Percentiles rank a stretch among this genome's conserved stretches.
Conservation (phyloP, 306 rosid species). For the Albizia julibrissin region DNA sequence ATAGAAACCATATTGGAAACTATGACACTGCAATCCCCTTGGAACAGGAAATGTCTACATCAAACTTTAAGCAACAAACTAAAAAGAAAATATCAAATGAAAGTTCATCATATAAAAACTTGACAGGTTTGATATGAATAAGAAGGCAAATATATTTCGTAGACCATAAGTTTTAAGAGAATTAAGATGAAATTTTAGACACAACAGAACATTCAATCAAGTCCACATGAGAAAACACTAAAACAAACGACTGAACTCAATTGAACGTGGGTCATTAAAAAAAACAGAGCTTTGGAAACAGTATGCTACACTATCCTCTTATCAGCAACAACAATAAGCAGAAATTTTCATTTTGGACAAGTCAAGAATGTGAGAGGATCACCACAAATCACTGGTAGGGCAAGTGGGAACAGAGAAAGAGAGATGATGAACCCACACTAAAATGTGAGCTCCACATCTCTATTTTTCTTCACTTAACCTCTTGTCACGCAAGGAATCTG, state of each 20-base stretch:
- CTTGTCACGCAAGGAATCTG: no score
- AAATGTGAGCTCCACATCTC: no score
- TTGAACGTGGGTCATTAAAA: no score
- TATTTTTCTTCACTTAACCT: no score
- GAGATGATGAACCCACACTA: no score
- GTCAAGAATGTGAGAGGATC: background rate
- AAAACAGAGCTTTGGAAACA: no score
- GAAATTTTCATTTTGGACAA: background rate
- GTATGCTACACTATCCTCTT: no score
- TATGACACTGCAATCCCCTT: background rate
- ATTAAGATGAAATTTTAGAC: background rate
- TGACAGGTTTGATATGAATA: background rate
- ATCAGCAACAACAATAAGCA: no score
- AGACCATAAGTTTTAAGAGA: background rate
- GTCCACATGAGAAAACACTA: background rate
- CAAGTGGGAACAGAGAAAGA: background rate
- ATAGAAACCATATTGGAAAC: background rate
- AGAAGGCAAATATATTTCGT: background rate
- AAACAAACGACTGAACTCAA: no score
- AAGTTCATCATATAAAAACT: background rate
- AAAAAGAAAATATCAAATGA: background rate
- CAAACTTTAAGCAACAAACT: background rate
- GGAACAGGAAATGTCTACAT: background rate
- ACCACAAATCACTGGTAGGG: no score
- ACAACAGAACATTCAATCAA: background rate